Conservation (phyloP, 148 eudicot species). For the Dysphania ambrosioides region DNA sequence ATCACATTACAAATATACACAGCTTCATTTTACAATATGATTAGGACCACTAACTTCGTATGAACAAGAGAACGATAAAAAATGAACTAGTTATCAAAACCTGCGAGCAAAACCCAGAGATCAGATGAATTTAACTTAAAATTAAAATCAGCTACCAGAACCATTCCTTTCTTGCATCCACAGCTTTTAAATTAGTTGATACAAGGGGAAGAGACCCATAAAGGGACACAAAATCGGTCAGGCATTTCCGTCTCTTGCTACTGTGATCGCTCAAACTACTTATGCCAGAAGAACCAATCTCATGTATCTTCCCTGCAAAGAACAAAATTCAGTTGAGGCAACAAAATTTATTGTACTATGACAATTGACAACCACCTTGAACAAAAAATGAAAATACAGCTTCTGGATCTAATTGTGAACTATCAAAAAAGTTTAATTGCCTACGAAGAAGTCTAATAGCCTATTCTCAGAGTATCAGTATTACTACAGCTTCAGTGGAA, state of each 20-base stretch:
- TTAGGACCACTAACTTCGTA: background rate
- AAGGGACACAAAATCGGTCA: conserved; percentile 55
- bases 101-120: conserved; percentile 6
- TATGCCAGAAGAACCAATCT: conserved; percentile 57
- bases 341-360: background rate
- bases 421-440: no score
- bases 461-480: no score
- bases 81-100: background rate
- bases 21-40: background rate
- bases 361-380: no score
- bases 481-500: no score
- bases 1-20: conserved; percentile 7
- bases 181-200: conserved; percentile 53
- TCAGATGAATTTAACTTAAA: background rate
- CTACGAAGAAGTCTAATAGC: no score
- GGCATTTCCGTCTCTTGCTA: conserved; percentile 50
- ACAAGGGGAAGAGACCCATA: conserved; percentile 57
- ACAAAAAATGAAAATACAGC: no score
- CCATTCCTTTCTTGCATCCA: conserved; percentile 51
- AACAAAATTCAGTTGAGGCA: background rate
- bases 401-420: no score
- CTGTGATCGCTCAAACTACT: conserved; percentile 53
- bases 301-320: conserved; percentile 59
- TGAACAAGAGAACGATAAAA: background rate
- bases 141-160: conserved; percentile 46